Evolutionary conservation across 1,284 basidiomycete species (phyloP).

Genomic region (Ceratobasidium sp.): DNA sequence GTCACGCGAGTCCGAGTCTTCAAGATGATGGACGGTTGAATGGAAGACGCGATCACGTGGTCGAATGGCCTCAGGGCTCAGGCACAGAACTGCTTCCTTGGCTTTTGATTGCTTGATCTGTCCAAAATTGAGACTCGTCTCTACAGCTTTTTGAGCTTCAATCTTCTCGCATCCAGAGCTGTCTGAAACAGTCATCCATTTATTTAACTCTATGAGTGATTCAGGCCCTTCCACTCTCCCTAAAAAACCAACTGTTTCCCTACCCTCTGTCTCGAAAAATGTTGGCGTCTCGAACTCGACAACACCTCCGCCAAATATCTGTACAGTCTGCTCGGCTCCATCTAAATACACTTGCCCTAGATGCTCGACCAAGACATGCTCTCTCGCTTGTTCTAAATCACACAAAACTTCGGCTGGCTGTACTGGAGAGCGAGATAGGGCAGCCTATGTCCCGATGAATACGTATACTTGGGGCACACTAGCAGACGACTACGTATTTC

Average conservation of each 20-base stretch:
- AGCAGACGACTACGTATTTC: slow-evolving; percentile 86
- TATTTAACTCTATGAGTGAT: slow-evolving; percentile 9
- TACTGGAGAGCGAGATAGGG: slow-evolving; percentile 79
- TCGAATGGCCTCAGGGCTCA: too few species aligned
- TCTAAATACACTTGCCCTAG: slow-evolving; percentile 87
- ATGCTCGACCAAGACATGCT: slow-evolving; percentile 78
- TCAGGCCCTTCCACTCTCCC: slow-evolving; percentile 25
- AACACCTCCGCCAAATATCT: background rate
- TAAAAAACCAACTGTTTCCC: slow-evolving; percentile 9
- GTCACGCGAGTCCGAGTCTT: background rate
- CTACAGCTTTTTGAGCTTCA: too few species aligned
- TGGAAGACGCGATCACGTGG: too few species aligned
- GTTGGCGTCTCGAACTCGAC: background rate
- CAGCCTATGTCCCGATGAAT: slow-evolving; percentile 81
- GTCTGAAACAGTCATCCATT: too few species aligned
- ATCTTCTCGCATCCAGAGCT: too few species aligned
- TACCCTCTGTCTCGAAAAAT: background rate
- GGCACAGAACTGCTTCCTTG: too few species aligned
- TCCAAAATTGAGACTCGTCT: too few species aligned
- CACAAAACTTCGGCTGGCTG: slow-evolving; percentile 79
- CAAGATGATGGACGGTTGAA: too few species aligned
- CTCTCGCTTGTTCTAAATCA: slow-evolving; percentile 73
- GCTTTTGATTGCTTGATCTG: too few species aligned
- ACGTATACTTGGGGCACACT: slow-evolving; percentile 83
- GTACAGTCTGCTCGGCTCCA: slow-evolving; percentile 48